Conservation (phyloP, 108 stramenopile genomes). For the Skeletonema marinoi region DNA sequence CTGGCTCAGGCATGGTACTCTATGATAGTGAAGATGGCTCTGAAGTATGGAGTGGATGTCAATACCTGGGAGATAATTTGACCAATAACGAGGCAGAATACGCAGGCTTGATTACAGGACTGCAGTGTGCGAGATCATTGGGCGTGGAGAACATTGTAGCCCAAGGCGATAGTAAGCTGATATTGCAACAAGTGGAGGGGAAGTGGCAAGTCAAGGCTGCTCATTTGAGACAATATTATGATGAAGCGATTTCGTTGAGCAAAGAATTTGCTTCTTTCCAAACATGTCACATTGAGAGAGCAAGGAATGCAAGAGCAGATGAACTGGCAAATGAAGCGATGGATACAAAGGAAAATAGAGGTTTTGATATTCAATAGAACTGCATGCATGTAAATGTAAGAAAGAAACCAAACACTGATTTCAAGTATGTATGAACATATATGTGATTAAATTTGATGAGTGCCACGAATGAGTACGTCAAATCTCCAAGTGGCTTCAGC, state of each 20-base stretch:
- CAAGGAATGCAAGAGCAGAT: slow-evolving; percentile 78
- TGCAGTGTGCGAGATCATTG: slow-evolving; percentile 64
- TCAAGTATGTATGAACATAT: background rate
- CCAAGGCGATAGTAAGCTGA: slow-evolving; percentile 76
- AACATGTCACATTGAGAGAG: slow-evolving; percentile 65
- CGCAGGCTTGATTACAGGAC: slow-evolving; percentile 58
- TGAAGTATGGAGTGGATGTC: slow-evolving; percentile 68
- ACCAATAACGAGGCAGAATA: slow-evolving; percentile 91
- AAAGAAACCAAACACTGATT: background rate
- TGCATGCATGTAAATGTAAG: background rate
- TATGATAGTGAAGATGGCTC: slow-evolving; percentile 55
- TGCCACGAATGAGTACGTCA: background rate
- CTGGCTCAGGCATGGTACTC: slow-evolving; percentile 78
- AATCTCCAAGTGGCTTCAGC: background rate
- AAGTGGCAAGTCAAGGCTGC: slow-evolving; percentile 56
- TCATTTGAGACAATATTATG: slow-evolving; percentile 44
- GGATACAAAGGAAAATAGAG: slow-evolving; percentile 52
- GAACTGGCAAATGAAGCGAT: slow-evolving; percentile 84
- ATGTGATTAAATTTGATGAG: background rate
- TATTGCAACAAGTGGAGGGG: slow-evolving; percentile 72
- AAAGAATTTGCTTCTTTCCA: slow-evolving; percentile 58
- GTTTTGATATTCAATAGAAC: slow-evolving; percentile 37
- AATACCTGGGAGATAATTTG: slow-evolving; percentile 53
- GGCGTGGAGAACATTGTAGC: slow-evolving; percentile 62
- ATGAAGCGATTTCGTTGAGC: slow-evolving; percentile 36